Conservation (phyloP, 2,329 filamentous ascomycete species). For the Claviceps paspali region DNA sequence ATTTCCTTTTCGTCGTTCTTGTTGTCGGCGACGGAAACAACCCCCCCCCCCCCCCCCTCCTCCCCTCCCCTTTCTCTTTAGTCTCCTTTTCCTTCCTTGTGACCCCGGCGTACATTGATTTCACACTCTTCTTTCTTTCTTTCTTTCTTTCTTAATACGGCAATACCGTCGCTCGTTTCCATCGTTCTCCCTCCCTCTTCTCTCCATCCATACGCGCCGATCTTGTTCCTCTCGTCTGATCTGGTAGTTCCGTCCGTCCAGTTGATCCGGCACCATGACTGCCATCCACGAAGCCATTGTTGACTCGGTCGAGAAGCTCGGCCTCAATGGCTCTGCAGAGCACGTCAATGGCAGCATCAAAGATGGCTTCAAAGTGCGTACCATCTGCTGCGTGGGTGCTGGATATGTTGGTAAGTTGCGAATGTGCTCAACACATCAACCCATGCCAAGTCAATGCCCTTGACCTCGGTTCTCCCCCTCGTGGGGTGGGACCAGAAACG, state of each 20-base stretch:
- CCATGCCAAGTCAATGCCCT: no score
- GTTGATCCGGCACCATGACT: constrained; percentile 8
- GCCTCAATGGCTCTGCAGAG: constrained; percentile 18
- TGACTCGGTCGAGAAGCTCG: constrained; percentile 17
- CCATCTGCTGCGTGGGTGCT: constrained; percentile 60
- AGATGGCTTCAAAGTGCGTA: constrained; percentile 27
- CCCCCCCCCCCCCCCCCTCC: no score
- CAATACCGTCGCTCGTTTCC: no score
- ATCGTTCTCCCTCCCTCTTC: background rate
- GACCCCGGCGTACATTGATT: background rate
- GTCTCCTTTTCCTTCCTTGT: background rate
- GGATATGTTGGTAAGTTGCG: constrained; percentile 56
- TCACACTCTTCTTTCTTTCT: background rate
- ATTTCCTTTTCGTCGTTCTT: background rate
- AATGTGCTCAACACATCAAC: no score
- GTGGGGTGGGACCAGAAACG: no score
- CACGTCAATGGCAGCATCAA: constrained; percentile 15
- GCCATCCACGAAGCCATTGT: constrained; percentile 11
- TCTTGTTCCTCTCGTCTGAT: no score
- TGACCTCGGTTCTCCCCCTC: no score
- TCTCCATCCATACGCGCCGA: no score
- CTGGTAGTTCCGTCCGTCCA: background rate
- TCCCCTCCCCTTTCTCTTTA: background rate
- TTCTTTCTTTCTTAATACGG: background rate
- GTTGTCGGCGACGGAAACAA: no score